Percentiles rank a stretch among this genome's conserved stretches.
Conservation (phyloP, 805 yeast species). For the Teunomyces gatunensis region DNA sequence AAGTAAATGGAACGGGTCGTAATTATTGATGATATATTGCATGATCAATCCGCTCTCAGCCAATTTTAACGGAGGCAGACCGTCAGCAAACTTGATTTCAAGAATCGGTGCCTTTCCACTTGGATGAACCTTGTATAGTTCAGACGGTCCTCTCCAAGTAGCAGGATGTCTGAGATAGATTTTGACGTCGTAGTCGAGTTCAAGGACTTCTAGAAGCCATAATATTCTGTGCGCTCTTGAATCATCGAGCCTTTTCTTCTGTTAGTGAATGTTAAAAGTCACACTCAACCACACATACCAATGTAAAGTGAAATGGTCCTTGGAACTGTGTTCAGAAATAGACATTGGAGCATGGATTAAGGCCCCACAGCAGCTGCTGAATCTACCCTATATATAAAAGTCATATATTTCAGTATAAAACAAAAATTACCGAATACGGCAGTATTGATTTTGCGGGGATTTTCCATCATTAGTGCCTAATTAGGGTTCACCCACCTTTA, state of each 20-base stretch:
- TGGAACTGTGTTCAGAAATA: not conserved
- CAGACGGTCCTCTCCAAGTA: constrained; percentile 40
- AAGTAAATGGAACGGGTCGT: constrained; percentile 29
- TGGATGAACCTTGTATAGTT: constrained; percentile 53
- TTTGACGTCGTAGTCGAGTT: constrained; percentile 53
- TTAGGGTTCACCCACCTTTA: not conserved
- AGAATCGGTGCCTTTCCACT: constrained; percentile 64
- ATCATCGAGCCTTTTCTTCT: constrained; percentile 39
- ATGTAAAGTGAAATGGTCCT: constrained; percentile 24
- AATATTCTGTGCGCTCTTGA: constrained; percentile 61
- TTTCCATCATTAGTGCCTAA: too few relatives aligned
- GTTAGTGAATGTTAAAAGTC: not conserved
- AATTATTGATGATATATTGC: constrained; percentile 34
- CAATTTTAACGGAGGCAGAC: constrained; percentile 29
- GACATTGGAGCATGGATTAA: not conserved
- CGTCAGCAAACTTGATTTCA: constrained; percentile 39
- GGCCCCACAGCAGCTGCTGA: too few relatives aligned
- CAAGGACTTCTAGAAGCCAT: constrained; percentile 65
- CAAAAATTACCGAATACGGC: not conserved
- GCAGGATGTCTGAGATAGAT: constrained; percentile 49
- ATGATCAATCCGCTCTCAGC: constrained; percentile 40
- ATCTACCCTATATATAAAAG: not conserved
- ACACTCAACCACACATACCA: constrained; percentile 18
- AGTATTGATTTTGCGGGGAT: not conserved
- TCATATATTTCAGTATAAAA: not conserved